These are phyloP conservation scores for Tolypocladium tropicale DNA, from an alignment of 2,329 filamentous ascomycete genomes.

Conservation along the genomic window DNA sequence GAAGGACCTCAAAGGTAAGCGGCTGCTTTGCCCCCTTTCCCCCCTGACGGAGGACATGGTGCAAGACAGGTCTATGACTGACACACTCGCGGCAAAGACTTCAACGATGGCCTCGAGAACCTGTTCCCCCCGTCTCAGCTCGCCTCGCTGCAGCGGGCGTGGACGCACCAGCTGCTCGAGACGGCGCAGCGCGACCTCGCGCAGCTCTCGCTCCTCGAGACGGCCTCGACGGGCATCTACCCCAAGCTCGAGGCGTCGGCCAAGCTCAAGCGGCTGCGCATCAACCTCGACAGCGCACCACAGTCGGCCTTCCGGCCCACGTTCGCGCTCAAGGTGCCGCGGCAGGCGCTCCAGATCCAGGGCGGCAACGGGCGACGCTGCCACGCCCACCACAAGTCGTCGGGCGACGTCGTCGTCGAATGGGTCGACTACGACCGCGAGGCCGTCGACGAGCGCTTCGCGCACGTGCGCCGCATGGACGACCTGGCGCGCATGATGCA, in stretches of 20 bases:
- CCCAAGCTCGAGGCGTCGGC: slow-evolving; percentile 31
- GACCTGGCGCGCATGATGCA: slow-evolving; percentile 37
- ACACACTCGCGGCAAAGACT: slow-evolving; percentile 19
- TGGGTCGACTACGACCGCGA: slow-evolving; percentile 35
- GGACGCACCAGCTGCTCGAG: slow-evolving; percentile 35
- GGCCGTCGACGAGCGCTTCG: slow-evolving; percentile 28
- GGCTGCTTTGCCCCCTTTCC: background rate
- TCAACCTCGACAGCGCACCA: slow-evolving; percentile 33
- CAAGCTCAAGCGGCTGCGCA: slow-evolving; percentile 32
- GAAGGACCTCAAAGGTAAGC: slow-evolving; percentile 28
- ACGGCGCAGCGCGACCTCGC: slow-evolving; percentile 29
- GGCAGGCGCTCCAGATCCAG: slow-evolving; percentile 16
- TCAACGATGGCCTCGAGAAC: slow-evolving; percentile 36
- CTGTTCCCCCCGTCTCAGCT: slow-evolving; percentile 32
- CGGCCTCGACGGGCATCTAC: slow-evolving; percentile 29
- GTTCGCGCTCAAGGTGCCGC: slow-evolving; percentile 28
- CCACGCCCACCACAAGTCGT: slow-evolving; percentile 21
- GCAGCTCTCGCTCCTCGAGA: slow-evolving; percentile 31
- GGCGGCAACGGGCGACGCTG: slow-evolving; percentile 12
- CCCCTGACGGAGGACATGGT: background rate
- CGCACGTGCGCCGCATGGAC: slow-evolving; percentile 32
- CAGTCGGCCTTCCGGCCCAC: slow-evolving; percentile 30
- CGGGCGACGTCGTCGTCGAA: slow-evolving; percentile 28
- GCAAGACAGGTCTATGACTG: background rate
- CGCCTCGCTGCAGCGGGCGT: slow-evolving; percentile 31